phyloP scores from a whole-genome alignment of 768 basidiomycete genomes.

The Boletus bicolor region DNA sequence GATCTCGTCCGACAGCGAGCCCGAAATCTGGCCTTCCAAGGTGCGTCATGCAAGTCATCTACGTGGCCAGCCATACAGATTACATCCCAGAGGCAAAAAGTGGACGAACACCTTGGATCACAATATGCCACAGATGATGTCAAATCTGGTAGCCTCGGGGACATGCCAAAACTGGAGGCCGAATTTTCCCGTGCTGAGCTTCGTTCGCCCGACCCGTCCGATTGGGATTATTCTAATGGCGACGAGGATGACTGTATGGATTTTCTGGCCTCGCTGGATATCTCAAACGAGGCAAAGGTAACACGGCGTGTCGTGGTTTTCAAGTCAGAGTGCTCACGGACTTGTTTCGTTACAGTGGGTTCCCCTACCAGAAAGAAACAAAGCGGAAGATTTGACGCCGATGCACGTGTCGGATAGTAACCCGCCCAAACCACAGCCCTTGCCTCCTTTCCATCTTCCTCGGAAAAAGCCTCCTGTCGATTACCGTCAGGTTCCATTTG shows the following conservation, averaged over 20 bases:
- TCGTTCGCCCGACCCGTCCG: neutral
- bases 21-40: conserved; percentile 20
- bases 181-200: conserved; percentile 1
- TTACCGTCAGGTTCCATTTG: conserved; percentile 14
- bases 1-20: conserved; percentile 32
- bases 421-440: neutral
- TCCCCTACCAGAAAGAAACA: conserved; percentile 25
- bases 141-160: neutral
- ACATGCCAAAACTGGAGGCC: conserved; percentile 4
- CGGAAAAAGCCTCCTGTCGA: conserved; percentile 20
- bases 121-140: neutral
- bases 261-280: conserved; percentile 27
- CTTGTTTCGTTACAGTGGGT: conserved; percentile 21
- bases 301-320: neutral
- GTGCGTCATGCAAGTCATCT: conserved; percentile 7
- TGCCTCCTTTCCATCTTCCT: conserved; percentile 11
- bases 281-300: conserved; percentile 32
- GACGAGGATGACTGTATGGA: conserved; percentile 26
- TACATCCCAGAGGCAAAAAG: conserved; percentile 21
- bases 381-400: conserved; percentile 32
- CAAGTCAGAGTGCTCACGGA: neutral
- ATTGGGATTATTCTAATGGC: neutral
- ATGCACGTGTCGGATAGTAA: conserved; percentile 1
- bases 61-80: neutral
- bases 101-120: neutral